Base-by-base conservation (phyloP, 108 stramenopile species). In the Cyclostephanos invisitatus region DNA sequence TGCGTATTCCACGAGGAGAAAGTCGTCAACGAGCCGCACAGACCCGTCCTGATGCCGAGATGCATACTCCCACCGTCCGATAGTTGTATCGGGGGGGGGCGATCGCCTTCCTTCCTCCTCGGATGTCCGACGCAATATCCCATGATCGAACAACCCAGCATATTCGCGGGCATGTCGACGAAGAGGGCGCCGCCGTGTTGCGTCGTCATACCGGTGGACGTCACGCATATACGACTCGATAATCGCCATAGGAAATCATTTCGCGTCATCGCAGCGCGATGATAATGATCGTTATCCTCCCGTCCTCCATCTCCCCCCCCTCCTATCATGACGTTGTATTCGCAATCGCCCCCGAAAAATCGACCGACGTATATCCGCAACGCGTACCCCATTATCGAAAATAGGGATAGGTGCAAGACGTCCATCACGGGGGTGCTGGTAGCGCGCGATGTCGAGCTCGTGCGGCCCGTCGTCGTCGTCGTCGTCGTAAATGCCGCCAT, bases 1-100 rank as follows among this genome's bases (percentile, higher is more conserved):
- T 91, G 89, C 9, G 87, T 63, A 66, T 93, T 90, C 89, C 89
- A 93, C n/a, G 86, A 86, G 1, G 88, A 81, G 72, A 90, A 89
- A 14, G 89, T 90, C 20, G 92, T 93, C 24, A 93, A 36, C 25
- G 83, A 81, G 17, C 92, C 92, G 70, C 92, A 93, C 12, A 93
- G 64, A 40, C 82, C 92, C 17, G 79, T 86, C 10, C 42, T 74
- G 2, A 93, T 58, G 6, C 77, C 84, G 7, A 84, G 57, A 62
- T 89, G 86, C 35, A 91, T 60, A 11, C 83, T 78, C 7, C 73
- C 54, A 24, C n/a, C n/a, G n/a, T n/a, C n/a, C n/a, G n/a, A n/a
- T n/a, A n/a, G n/a, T n/a, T n/a, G n/a, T n/a, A n/a, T n/a, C n/a
- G n/a, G n/a, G n/a, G n/a, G n/a, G n/a, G n/a, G n/a, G 36, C 36